Evolutionary conservation across 192 early-diverging fungal species (phyloP).

Genomic region (Linnemannia hyalina): DNA sequence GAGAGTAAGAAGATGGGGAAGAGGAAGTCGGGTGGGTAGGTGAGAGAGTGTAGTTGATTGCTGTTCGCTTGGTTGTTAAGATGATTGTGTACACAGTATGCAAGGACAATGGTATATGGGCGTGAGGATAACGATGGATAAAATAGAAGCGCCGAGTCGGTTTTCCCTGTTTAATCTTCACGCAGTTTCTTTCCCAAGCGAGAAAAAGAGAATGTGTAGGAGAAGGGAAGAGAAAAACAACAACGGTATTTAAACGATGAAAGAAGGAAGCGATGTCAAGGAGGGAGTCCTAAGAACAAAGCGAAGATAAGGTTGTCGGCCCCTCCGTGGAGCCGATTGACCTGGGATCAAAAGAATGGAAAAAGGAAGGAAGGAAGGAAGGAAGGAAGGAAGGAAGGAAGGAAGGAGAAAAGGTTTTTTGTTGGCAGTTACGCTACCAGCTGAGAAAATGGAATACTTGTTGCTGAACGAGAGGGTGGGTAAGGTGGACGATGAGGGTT

Average conservation of each 20-base stretch:
- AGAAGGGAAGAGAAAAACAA: neutral
- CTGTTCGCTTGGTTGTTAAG: no score
- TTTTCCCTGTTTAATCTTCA: no score
- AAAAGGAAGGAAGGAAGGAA: neutral
- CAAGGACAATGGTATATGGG: no score
- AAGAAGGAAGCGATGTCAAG: neutral
- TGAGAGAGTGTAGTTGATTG: neutral
- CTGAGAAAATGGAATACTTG: neutral
- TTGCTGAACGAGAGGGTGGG: neutral
- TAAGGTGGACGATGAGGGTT: neutral
- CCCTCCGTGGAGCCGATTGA: neutral
- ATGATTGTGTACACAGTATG: no score
- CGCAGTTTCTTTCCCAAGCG: no score
- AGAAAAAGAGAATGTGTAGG: neutral
- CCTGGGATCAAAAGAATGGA: neutral
- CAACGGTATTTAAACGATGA: neutral
- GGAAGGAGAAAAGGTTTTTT: neutral
- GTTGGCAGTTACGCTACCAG: neutral
- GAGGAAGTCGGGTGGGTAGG: neutral
- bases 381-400: neutral
- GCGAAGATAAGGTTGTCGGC: neutral
- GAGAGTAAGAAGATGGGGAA: neutral
- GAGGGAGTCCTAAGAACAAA: neutral
- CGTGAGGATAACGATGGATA: no score
- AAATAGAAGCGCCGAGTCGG: neutral